phyloP scores from a whole-genome alignment of 139 green algal genomes.

The Chlamydomonas urium region DNA sequence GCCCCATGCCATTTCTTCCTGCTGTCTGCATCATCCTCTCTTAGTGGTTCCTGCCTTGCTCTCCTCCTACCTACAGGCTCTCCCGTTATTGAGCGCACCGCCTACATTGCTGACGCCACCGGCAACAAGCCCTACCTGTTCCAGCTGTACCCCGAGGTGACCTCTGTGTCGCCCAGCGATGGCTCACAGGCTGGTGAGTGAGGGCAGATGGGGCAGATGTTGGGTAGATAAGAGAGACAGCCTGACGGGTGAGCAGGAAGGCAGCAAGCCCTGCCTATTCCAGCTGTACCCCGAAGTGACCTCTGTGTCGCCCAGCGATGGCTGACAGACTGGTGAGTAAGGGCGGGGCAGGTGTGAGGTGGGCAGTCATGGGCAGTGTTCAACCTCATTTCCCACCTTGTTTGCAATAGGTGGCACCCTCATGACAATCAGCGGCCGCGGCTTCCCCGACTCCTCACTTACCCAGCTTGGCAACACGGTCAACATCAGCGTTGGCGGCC shows the following conservation, averaged over 20 bases:
- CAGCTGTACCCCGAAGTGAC: slow-evolving; percentile 32
- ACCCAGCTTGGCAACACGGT: slow-evolving; percentile 9
- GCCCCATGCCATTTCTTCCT: too few relatives aligned
- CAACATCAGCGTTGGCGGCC: slow-evolving; percentile 10
- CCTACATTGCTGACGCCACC: slow-evolving; percentile 20
- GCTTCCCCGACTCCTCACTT: slow-evolving; percentile 23
- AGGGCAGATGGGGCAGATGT: too few relatives aligned
- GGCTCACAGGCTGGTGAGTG: slow-evolving; percentile 19
- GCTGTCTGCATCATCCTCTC: too few relatives aligned
- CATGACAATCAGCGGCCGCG: slow-evolving; percentile 18
- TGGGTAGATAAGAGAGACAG: too few relatives aligned
- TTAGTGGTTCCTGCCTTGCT: too few relatives aligned
- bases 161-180: slow-evolving; percentile 10
- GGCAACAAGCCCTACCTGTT: slow-evolving; percentile 34
- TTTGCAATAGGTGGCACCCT: slow-evolving; percentile 23
- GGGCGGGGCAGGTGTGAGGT: too few relatives aligned
- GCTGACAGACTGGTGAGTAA: slow-evolving; percentile 12
- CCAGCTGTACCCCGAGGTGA: slow-evolving; percentile 33
- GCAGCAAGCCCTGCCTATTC: slow-evolving; percentile 34
- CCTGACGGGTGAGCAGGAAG: too few relatives aligned
- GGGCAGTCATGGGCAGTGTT: too few relatives aligned
- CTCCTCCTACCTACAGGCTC: too few relatives aligned
- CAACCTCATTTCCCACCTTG: too few relatives aligned
- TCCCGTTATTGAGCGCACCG: background rate
- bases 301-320: slow-evolving; percentile 15